Conservation (phyloP, 306 rosid genomes). For the Trifolium subterraneum region DNA sequence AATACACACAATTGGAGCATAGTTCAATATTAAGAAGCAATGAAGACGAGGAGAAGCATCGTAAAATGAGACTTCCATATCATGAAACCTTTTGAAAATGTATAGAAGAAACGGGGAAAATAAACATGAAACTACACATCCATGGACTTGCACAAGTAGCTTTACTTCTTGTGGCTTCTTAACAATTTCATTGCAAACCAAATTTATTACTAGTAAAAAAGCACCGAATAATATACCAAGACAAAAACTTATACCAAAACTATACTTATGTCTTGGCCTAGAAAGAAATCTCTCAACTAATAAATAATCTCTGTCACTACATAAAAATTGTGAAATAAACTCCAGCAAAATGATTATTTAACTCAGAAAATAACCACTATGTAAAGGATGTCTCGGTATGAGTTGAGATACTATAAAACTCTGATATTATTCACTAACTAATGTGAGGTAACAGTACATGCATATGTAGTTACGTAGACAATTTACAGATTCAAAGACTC, state of each 20-base stretch:
- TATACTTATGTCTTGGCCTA: constrained; percentile 2
- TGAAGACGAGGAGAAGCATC: constrained; percentile 26
- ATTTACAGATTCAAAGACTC: background rate
- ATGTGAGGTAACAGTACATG: background rate
- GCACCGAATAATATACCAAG: constrained; percentile 12
- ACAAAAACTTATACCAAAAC: constrained; percentile 13
- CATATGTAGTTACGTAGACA: background rate
- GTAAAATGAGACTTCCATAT: constrained; percentile 25
- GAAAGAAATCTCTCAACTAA: constrained; percentile 26
- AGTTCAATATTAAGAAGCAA: constrained; percentile 32
- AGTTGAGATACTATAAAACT: constrained; percentile 5
- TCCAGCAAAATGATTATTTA: constrained; percentile 11
- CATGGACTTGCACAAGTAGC: constrained; percentile 2
- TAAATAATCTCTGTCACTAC: constrained; percentile 4
- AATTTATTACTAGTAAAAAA: background rate
- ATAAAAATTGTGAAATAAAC: constrained; percentile 24
- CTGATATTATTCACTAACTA: background rate
- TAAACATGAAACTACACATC: constrained; percentile 13
- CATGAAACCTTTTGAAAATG: constrained; percentile 9
- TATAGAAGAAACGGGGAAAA: constrained; percentile 23
- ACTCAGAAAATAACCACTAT: background rate
- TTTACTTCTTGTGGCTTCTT: background rate
- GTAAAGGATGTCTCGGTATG: constrained; percentile 23
- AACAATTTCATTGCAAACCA: constrained; percentile 31
- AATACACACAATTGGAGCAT: constrained; percentile 11